Percentiles rank a stretch among this genome's conserved stretches.
Conservation (phyloP, 176 grass and related monocot genomes). For the Zea luxurians region DNA sequence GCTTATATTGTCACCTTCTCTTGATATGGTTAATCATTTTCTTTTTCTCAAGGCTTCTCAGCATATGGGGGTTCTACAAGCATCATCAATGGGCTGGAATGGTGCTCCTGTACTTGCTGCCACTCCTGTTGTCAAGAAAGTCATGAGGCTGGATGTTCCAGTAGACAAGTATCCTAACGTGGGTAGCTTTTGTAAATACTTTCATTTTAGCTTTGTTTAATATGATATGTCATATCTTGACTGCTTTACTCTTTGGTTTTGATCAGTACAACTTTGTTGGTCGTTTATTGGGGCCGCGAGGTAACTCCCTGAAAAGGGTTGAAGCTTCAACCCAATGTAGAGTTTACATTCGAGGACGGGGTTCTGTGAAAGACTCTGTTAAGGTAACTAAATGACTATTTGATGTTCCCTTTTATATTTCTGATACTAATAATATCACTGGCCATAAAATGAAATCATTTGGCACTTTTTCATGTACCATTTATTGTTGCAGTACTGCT, state of each 20-base stretch:
- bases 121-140: constrained; percentile 83
- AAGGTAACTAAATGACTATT: constrained; percentile 64
- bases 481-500: not conserved
- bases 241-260: constrained; percentile 35
- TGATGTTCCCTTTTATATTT: constrained; percentile 10
- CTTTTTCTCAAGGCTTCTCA: constrained; percentile 48
- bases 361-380: constrained; percentile 92
- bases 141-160: constrained; percentile 90
- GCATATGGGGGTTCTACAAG: constrained; percentile 62
- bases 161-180: constrained; percentile 90
- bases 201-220: constrained; percentile 27
- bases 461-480: not conserved
- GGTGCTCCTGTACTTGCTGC: constrained; percentile 57
- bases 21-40: constrained; percentile 33
- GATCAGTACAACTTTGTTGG: constrained; percentile 97
- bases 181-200: constrained; percentile 30
- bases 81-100: constrained; percentile 69
- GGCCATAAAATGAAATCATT: constrained; percentile 19
- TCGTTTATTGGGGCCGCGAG: constrained; percentile 85
- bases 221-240: constrained; percentile 18
- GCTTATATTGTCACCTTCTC: constrained; percentile 5
- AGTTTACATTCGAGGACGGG: constrained; percentile 90
- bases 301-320: constrained; percentile 99
- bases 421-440: constrained; percentile 6
- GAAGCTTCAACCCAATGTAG: constrained; percentile 95